Evolutionary conservation across 345 rosid genomes (phyloP).

Genomic region (Ceriops zippeliana): DNA sequence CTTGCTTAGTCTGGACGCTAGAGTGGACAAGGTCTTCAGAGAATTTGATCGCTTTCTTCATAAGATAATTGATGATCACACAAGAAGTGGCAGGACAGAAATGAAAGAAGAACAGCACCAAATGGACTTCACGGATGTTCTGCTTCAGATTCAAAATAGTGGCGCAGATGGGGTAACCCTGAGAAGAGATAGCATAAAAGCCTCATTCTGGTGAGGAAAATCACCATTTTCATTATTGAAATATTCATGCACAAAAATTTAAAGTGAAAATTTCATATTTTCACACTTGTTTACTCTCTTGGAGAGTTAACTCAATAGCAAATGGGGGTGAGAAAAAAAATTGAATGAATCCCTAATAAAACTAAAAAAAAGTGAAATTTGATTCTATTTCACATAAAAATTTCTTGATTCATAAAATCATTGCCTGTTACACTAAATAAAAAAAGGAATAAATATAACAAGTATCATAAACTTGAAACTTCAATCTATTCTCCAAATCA

Average conservation of each 20-base stretch:
- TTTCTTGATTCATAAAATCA: neutral
- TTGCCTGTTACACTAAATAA: no score
- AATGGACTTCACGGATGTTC: neutral
- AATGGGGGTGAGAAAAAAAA: neutral
- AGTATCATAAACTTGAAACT: no score
- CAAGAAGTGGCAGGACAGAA: neutral
- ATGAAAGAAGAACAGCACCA: neutral
- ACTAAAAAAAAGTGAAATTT: no score
- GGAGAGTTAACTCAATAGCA: neutral
- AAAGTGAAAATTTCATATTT: no score
- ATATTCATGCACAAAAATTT: no score
- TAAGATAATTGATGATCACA: neutral
- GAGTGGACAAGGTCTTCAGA: neutral
- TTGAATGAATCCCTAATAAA: no score
- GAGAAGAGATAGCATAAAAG: neutral
- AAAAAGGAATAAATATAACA: no score
- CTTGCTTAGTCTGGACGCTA: conserved; percentile 7
- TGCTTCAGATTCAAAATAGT: neutral
- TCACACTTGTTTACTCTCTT: no score
- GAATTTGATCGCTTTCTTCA: neutral
- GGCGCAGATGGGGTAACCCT: neutral
- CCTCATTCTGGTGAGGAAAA: neutral
- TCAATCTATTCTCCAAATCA: no score
- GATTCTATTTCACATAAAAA: neutral
- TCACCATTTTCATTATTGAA: neutral